Conservation (phyloP, 2,329 filamentous ascomycete genomes). For the Ascosphaera pollenicola region DNA sequence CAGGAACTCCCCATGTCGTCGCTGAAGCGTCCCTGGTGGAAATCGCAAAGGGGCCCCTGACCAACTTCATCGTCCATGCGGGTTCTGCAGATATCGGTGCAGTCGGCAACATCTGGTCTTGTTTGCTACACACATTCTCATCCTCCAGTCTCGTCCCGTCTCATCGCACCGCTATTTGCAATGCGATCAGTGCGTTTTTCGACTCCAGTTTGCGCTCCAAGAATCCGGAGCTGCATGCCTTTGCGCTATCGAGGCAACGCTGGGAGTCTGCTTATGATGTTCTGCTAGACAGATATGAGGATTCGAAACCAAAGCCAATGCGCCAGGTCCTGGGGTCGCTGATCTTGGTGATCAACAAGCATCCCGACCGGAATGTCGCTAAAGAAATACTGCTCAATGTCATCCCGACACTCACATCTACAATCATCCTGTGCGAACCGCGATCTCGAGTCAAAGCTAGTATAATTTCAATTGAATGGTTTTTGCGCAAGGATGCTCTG, state of each 20-base stretch:
- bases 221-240: constrained; percentile 11
- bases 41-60: constrained; percentile 4
- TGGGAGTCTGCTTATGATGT: constrained; percentile 21
- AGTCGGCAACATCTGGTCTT: constrained; percentile 16
- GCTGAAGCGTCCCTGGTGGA: constrained; percentile 2
- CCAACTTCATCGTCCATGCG: constrained; percentile 2
- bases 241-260: constrained; percentile 13
- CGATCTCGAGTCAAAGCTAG: constrained; percentile 17
- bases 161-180: constrained; percentile 22
- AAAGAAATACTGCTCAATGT: constrained; percentile 7
- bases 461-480: constrained; percentile 15
- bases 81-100: constrained; percentile 1
- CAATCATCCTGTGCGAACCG: constrained; percentile 17
- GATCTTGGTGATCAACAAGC: constrained; percentile 13
- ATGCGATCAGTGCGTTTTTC: constrained; percentile 22
- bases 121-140: constrained; percentile 19
- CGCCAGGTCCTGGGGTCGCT: constrained; percentile 22
- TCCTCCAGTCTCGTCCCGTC: constrained; percentile 15
- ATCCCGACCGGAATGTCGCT: constrained; percentile 8
- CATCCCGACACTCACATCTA: constrained; percentile 12
- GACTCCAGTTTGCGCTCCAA: constrained; percentile 15
- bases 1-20: constrained; percentile 1
- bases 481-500: constrained; percentile 17
- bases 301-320: constrained; percentile 22
- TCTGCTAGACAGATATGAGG: constrained; percentile 19